Evolutionary conservation across 768 basidiomycete species (phyloP).

Genomic region (Lentinus tigrinus): DNA sequence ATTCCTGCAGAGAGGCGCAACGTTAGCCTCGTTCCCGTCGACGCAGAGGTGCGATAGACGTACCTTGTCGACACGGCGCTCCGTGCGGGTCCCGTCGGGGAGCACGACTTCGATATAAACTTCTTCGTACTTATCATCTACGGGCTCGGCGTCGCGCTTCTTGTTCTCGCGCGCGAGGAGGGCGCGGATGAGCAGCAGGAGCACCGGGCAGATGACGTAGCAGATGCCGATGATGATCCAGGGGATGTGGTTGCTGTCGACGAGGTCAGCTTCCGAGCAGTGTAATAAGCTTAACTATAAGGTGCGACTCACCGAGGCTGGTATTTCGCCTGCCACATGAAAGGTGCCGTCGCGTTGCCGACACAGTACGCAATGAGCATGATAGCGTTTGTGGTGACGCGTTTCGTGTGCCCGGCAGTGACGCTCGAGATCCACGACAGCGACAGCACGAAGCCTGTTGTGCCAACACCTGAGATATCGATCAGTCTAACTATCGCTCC

Average conservation of each 20-base stretch:
- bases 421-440: conserved; percentile 65
- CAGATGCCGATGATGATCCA: conserved; percentile 77
- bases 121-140: conserved; percentile 54
- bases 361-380: conserved; percentile 70
- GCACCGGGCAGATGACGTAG: conserved; percentile 50
- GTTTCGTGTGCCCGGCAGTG: conserved; percentile 73
- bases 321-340: conserved; percentile 75
- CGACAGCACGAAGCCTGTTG: conserved; percentile 59
- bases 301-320: conserved; percentile 50
- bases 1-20: conserved; percentile 44
- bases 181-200: conserved; percentile 50
- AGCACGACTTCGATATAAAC: conserved; percentile 54
- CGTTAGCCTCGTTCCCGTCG: background rate
- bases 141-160: conserved; percentile 56
- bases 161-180: conserved; percentile 61
- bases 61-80: conserved; percentile 68
- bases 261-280: background rate
- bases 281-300: background rate
- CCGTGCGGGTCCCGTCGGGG: conserved; percentile 51
- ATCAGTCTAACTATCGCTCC: background rate
- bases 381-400: conserved; percentile 68
- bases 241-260: conserved; percentile 62
- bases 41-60: conserved; percentile 1
- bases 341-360: conserved; percentile 68
- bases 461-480: conserved; percentile 38